phyloP scores from a whole-genome alignment of 148 eudicot genomes.

The Mesembryanthemum crystallinum region DNA sequence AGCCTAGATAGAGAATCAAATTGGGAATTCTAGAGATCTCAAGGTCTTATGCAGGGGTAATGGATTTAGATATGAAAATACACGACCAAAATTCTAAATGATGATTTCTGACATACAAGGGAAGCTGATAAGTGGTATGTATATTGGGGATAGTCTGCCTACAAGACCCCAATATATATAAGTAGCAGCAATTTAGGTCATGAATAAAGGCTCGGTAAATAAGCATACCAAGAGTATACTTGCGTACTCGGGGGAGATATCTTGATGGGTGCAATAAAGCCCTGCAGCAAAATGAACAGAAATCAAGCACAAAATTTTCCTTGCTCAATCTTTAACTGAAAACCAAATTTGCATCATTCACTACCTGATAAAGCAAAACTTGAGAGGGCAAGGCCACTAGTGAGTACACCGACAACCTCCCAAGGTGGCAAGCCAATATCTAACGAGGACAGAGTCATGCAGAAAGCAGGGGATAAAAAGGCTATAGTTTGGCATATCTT shows the following conservation, averaged over 20 bases:
- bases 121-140: neutral
- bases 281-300: conserved; percentile 42
- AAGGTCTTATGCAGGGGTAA: too few relatives aligned
- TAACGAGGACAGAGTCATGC: conserved; percentile 84
- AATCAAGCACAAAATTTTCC: neutral
- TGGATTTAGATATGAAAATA: neutral
- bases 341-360: neutral
- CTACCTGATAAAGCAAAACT: conserved; percentile 97
- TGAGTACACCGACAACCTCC: conserved; percentile 77
- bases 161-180: neutral
- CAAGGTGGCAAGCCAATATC: conserved; percentile 86
- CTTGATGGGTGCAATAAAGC: conserved; percentile 98
- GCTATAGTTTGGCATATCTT: conserved; percentile 91
- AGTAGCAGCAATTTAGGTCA: neutral
- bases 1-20: neutral
- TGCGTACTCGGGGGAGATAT: conserved; percentile 96
- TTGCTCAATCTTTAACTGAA: neutral
- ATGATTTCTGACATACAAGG: neutral
- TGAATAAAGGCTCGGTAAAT: neutral
- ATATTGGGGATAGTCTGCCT: too few relatives aligned
- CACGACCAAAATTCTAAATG: neutral
- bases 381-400: conserved; percentile 88
- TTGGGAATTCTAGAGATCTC: too few relatives aligned
- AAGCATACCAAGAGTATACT: conserved; percentile 86
- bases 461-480: conserved; percentile 88